Conservation (phyloP, 257 asterid genomes). For the Solanum verrucosum region DNA sequence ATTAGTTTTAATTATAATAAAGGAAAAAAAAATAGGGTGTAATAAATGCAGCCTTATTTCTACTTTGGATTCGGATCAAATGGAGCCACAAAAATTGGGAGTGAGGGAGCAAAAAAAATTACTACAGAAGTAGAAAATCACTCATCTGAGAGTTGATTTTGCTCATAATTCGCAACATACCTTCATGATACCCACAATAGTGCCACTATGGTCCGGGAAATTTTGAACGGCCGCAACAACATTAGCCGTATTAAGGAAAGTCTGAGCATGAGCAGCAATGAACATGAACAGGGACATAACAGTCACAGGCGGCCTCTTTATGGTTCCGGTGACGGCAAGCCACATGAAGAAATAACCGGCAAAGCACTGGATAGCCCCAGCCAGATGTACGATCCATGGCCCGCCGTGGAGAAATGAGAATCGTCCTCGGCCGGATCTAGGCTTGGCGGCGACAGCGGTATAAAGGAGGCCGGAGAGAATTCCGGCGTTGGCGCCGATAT, state of each 20-base stretch:
- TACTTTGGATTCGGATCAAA: background rate
- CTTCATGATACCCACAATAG: constrained; percentile 96
- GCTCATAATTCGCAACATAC: constrained; percentile 16
- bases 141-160: background rate
- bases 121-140: background rate
- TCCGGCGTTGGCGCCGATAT: constrained; percentile 85
- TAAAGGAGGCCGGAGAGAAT: constrained; percentile 70
- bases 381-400: constrained; percentile 69
- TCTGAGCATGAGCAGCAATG: constrained; percentile 86
- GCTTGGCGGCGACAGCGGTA: constrained; percentile 23
- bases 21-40: background rate
- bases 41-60: background rate
- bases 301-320: constrained; percentile 44
- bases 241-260: constrained; percentile 80
- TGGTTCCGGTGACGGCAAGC: constrained; percentile 69
- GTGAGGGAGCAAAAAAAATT: background rate
- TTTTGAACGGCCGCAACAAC: constrained; percentile 83
- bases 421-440: background rate
- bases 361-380: constrained; percentile 75
- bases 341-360: constrained; percentile 78
- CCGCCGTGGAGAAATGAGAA: constrained; percentile 14
- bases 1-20: too few species aligned
- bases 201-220: constrained; percentile 65
- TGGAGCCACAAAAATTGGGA: background rate
- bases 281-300: constrained; percentile 70